phyloP scores from a whole-genome alignment of 805 yeast genomes.

The Candida tibetensis region DNA sequence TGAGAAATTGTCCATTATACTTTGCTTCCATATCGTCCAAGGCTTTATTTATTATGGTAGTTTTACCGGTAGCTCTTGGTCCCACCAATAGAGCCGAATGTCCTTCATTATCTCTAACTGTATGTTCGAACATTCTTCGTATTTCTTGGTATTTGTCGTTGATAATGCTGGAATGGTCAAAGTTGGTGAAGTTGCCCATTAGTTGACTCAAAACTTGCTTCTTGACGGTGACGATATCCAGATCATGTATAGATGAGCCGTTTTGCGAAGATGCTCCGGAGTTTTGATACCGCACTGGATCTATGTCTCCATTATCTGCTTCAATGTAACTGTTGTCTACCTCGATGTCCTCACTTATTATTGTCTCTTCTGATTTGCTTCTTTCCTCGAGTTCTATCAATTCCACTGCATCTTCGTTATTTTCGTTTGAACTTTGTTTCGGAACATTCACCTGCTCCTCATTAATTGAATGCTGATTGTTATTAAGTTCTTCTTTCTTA shows the following conservation, averaged over 20 bases:
- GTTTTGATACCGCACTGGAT: too few relatives aligned
- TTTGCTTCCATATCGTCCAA: conserved; percentile 41
- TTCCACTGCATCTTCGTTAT: too few relatives aligned
- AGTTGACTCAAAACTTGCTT: conserved; percentile 21
- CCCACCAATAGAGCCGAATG: conserved; percentile 81
- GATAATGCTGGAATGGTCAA: conserved; percentile 14
- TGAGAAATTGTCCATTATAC: conserved; percentile 53
- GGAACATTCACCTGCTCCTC: too few relatives aligned
- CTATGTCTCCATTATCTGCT: too few relatives aligned
- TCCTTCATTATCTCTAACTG: conserved; percentile 68
- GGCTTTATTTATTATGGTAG: conserved; percentile 58
- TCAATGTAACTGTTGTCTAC: too few relatives aligned
- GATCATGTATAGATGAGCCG: background rate
- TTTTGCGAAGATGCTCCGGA: background rate
- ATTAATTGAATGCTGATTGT: too few relatives aligned
- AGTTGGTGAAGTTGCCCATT: conserved; percentile 15
- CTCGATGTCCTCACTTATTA: too few relatives aligned
- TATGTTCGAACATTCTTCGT: conserved; percentile 56
- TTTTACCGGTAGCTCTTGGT: conserved; percentile 75
- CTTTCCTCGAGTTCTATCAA: too few relatives aligned
- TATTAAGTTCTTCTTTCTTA: too few relatives aligned
- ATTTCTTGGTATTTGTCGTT: conserved; percentile 47
- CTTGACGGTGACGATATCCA: conserved; percentile 16
- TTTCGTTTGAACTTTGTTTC: too few relatives aligned
- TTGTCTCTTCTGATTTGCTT: too few relatives aligned